Evolutionary conservation across 805 yeast species (phyloP).

Genomic region (Pichia nakasei): DNA sequence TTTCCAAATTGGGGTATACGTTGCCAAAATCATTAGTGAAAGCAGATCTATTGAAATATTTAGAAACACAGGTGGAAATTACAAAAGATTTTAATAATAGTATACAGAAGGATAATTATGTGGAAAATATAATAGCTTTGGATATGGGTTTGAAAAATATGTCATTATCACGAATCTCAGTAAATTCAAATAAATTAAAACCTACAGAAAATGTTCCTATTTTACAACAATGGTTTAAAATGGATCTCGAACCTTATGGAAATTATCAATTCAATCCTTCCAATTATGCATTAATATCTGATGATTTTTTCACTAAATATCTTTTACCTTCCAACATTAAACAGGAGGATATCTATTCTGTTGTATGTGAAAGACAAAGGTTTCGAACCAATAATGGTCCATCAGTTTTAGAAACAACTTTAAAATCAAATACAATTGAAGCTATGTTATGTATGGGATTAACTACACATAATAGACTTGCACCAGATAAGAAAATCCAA

Average conservation of each 20-base stretch:
- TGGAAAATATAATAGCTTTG: constrained; percentile 20
- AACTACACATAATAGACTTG: constrained; percentile 3
- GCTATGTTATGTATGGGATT: constrained; percentile 30
- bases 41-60: not conserved
- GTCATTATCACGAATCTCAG: constrained; percentile 21
- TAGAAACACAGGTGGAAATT: not conserved
- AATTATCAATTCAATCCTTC: constrained; percentile 21
- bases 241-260: constrained; percentile 22
- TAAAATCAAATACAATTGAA: constrained; percentile 47
- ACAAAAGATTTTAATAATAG: not conserved
- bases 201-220: constrained; percentile 7
- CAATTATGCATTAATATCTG: constrained; percentile 20
- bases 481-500: not conserved
- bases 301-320: constrained; percentile 16
- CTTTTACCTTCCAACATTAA: not conserved
- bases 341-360: constrained; percentile 27
- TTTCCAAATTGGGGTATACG: not conserved
- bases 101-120: not conserved
- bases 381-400: constrained; percentile 40
- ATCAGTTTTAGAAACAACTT: constrained; percentile 40
- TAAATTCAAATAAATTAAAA: not conserved
- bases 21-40: constrained; percentile 1
- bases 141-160: constrained; percentile 30
- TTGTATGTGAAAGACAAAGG: constrained; percentile 50
- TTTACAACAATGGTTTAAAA: constrained; percentile 26